Base-by-base conservation (phyloP, 2,329 filamentous ascomycete genomes). In the Lasiodiplodia gonubiensis region DNA sequence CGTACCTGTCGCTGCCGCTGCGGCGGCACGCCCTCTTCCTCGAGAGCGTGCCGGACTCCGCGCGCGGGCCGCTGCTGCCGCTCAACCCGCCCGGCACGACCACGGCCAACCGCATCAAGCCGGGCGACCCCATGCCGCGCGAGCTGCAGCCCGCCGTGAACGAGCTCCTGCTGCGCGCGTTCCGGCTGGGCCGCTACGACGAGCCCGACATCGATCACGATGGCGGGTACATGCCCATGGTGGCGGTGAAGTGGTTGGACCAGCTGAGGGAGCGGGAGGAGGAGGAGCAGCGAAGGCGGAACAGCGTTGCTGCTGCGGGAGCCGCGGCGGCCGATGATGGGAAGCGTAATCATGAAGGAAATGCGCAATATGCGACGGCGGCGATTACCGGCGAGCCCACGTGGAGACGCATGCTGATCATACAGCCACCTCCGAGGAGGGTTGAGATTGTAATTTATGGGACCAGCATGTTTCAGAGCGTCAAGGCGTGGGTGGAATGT, bases 191-290 rank as follows among this genome's bases (percentile, higher is more conserved):
- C 23, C 46, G 42, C 10, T 60, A 53, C 42, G 55, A 67, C 54
- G 55, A 67, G 11, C 65, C 65, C 10, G 65, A 61, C 16, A 33
- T 23, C 27, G 55, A 53, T 12, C 37, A 61, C 46, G 65, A 67
- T 16, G 65, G 65, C 42, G 65, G 65, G 7, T 67, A 61, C 48
- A 60, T 67, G 54, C 55, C 65, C 21, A 67, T 67, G 65, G 65
- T 67, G 46, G 52, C 65, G 37, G 35, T 63, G 30, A 30, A 33
- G 59, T 37, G 46, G 59, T 14, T 63, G 27, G 27, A 63, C 2
- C n/a, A 51, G 12, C 18, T 63, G 42, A 8, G 42, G 12, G 57
- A 21, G 39, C 27, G 46, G 42, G 14, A 25, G 23, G n/a, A 11
- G 39, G 39, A 61, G 42, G 12, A 25, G 12, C n/a, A n/a, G 30